Percentiles rank a stretch among this genome's conserved stretches.
Evolutionary conservation across 1,284 basidiomycete species (phyloP).

Genomic region (Bjerkandera adusta): DNA sequence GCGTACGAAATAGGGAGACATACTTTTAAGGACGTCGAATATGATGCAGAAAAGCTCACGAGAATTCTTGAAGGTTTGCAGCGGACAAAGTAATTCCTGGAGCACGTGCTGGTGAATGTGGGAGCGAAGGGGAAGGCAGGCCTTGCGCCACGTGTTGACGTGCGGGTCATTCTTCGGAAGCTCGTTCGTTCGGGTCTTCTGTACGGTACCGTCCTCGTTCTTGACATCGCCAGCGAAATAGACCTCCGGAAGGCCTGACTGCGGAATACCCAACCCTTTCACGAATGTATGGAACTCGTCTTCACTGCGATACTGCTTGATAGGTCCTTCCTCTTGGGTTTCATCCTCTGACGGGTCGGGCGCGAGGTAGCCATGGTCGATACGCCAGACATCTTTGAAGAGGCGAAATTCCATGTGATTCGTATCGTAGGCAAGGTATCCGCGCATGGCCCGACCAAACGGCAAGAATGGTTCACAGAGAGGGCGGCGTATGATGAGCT

Average conservation of each 20-base stretch:
- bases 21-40: background rate
- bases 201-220: background rate
- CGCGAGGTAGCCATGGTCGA: background rate
- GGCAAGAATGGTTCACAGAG: background rate
- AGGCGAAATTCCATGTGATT: background rate
- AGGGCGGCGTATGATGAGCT: slow-evolving; percentile 3
- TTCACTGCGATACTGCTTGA: too few relatives aligned
- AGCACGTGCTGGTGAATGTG: background rate
- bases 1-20: background rate
- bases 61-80: background rate
- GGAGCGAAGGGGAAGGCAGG: too few relatives aligned
- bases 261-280: too few relatives aligned
- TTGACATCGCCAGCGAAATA: slow-evolving; percentile 1
- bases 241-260: background rate
- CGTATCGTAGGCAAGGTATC: background rate
- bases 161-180: too few relatives aligned
- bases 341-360: too few relatives aligned
- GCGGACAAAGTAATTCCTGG: slow-evolving; percentile 1
- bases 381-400: slow-evolving; percentile 6
- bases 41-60: background rate
- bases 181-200: background rate
- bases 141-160: too few relatives aligned
- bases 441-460: slow-evolving; percentile 4
- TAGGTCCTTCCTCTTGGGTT: too few relatives aligned
- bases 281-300: too few relatives aligned